Conservation (phyloP, 345 rosid species). For the Moricandia arvensis region DNA sequence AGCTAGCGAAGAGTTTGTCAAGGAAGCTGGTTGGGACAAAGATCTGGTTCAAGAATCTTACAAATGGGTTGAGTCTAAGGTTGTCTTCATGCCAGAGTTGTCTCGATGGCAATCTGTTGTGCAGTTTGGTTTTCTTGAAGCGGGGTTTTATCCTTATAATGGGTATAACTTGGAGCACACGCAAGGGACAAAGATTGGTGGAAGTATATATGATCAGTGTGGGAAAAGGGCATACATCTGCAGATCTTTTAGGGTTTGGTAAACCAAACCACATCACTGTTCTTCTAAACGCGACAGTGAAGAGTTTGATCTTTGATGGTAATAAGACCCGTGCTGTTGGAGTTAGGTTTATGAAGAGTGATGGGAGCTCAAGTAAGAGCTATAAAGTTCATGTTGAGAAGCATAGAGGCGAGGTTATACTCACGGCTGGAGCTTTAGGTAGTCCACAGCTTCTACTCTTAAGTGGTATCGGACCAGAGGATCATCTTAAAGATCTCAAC, state of each 20-base stretch:
- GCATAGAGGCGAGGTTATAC: slow-evolving; percentile 60
- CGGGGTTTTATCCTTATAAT: slow-evolving; percentile 64
- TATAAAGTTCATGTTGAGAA: slow-evolving; percentile 53
- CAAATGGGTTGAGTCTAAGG: slow-evolving; percentile 68
- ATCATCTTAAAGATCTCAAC: slow-evolving; percentile 46
- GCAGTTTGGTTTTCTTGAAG: slow-evolving; percentile 69
- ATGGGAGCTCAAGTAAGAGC: slow-evolving; percentile 42
- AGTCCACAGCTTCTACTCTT: slow-evolving; percentile 71
- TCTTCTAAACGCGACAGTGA: slow-evolving; percentile 61
- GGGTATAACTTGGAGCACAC: slow-evolving; percentile 66
- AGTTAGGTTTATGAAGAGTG: slow-evolving; percentile 56
- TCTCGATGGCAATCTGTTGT: slow-evolving; percentile 68
- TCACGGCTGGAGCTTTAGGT: slow-evolving; percentile 73
- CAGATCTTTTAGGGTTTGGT: slow-evolving; percentile 65
- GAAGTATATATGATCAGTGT: slow-evolving; percentile 53
- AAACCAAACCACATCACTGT: slow-evolving; percentile 49
- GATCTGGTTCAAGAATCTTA: slow-evolving; percentile 59
- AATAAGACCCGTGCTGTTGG: slow-evolving; percentile 49
- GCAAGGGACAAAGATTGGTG: slow-evolving; percentile 76
- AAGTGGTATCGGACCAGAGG: slow-evolving; percentile 64
- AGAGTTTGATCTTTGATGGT: slow-evolving; percentile 46
- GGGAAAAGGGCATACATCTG: slow-evolving; percentile 70
- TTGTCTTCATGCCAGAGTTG: slow-evolving; percentile 55
- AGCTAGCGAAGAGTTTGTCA: slow-evolving; percentile 57
- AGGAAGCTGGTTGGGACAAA: slow-evolving; percentile 58